Conservation (phyloP, 73 alveolate species). For the Symbiodinium natans region DNA sequence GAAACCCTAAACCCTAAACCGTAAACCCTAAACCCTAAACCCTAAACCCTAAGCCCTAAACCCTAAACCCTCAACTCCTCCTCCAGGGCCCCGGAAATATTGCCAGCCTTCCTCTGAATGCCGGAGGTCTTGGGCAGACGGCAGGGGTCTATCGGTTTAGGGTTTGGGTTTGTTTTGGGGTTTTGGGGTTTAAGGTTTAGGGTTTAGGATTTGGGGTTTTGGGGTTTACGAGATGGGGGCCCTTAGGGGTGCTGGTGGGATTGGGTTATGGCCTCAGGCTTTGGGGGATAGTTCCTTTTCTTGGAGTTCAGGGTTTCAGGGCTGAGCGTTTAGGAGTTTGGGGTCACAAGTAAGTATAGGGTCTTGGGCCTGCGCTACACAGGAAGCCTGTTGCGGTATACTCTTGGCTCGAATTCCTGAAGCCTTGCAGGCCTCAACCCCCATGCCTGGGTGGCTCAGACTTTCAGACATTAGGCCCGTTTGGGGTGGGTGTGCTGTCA, state of each 20-base stretch:
- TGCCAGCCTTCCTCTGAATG: constrained; percentile 29
- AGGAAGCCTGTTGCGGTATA: too few relatives aligned
- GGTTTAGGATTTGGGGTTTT: not conserved
- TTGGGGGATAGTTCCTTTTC: too few relatives aligned
- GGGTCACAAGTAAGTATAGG: too few relatives aligned
- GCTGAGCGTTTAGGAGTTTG: too few relatives aligned
- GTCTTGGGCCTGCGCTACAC: too few relatives aligned
- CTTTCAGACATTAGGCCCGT: too few relatives aligned
- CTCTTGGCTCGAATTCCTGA: too few relatives aligned
- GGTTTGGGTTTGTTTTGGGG: not conserved
- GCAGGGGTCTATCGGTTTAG: not conserved
- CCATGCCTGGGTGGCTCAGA: too few relatives aligned
- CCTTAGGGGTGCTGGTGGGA: not conserved
- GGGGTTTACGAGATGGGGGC: not conserved
- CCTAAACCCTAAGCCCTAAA: not conserved
- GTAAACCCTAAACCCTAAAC: not conserved
- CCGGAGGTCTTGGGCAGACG: not conserved
- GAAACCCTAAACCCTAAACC: not conserved
- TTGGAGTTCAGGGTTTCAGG: too few relatives aligned
- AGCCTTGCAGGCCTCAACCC: too few relatives aligned
- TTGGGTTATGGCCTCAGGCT: too few relatives aligned
- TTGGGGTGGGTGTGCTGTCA: too few relatives aligned
- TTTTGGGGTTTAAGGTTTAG: not conserved
- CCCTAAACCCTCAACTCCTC: not conserved
- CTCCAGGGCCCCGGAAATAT: not conserved